These are phyloP conservation scores for Lipomyces chichibuensis DNA, from an alignment of 805 yeast genomes.

Conservation along the genomic window DNA sequence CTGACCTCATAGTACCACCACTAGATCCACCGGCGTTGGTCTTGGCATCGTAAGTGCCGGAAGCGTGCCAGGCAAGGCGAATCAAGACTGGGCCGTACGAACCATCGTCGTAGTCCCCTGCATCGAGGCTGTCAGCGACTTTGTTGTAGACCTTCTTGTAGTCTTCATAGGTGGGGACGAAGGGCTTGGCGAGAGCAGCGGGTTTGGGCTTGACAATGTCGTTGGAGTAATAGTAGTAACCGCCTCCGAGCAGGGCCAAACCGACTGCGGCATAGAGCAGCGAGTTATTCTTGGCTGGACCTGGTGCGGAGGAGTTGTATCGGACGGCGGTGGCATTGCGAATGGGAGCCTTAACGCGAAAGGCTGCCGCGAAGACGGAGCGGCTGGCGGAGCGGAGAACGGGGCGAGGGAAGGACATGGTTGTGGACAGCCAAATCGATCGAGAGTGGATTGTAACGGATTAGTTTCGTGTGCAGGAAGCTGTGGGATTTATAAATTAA, in stretches of 20 bases:
- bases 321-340: slow-evolving; percentile 15
- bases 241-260: slow-evolving; percentile 38
- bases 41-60: slow-evolving; percentile 73
- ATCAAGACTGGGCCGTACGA: slow-evolving; percentile 76
- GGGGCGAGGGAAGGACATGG: slow-evolving; percentile 14
- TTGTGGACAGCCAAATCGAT: neutral
- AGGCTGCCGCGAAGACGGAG: slow-evolving; percentile 11
- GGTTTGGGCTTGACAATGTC: slow-evolving; percentile 39
- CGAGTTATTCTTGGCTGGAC: slow-evolving; percentile 15
- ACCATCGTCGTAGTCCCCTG: slow-evolving; percentile 62
- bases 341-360: slow-evolving; percentile 2
- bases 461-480: neutral
- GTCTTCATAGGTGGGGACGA: slow-evolving; percentile 49
- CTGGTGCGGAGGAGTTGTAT: slow-evolving; percentile 3
- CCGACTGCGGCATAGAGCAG: slow-evolving; percentile 17
- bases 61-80: slow-evolving; percentile 83
- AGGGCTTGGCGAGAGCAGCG: slow-evolving; percentile 42
- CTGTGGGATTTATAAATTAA: neutral
- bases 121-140: slow-evolving; percentile 46
- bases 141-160: slow-evolving; percentile 64
- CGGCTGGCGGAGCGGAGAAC: slow-evolving; percentile 17
- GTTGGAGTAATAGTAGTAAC: slow-evolving; percentile 42
- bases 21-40: slow-evolving; percentile 57
- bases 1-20: slow-evolving; percentile 54
- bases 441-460: neutral